Base-by-base conservation (phyloP, 2,329 filamentous ascomycete genomes). In the Penicillium corylophilum region DNA sequence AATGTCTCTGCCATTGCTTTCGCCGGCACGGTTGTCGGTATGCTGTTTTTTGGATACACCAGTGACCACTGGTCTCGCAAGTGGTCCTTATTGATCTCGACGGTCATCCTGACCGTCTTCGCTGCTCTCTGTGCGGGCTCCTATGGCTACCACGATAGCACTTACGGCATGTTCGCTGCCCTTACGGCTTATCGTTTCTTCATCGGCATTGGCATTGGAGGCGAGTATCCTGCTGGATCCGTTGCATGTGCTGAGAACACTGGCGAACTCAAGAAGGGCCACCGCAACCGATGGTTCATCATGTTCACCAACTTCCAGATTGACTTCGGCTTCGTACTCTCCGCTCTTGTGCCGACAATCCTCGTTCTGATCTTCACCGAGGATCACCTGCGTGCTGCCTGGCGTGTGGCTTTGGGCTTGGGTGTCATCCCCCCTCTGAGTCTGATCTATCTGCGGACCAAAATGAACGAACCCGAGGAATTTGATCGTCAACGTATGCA, bases 231-330 rank as follows among this genome's bases (percentile, higher is more conserved):
- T 26, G 71, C 72, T 1, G 92, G 92, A 3, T 89, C 84, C 53
- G 92, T 96, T 0, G 89, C 87, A 2, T 88, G 85, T 47, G 89
- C 91, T 2, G 92, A 96, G 72, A 87, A 87, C 4, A 92, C 87
- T 0, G 89, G 89, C 20, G 90, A 95, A 67, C 77, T 96, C 53
- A 90, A 90, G 70, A 71, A 74, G 15, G 92, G 92, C 10, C 87
- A 87, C 15, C 80, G 92, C n/a, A 93, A 96, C 67, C 80, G 88
- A 35, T 95, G 90, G 90, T 96, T 92, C 67, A 89, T 93, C 62
- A 79, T 95, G 58, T 95, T 94, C 71, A 95, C 89, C 42, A 95
- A 95, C 71, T 84, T 88, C 22, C 88, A 91, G 78, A 95, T 95
- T 54, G 89, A 95, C 66, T 82, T 84, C 47, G 91, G 89, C 1